Evolutionary conservation across 768 basidiomycete genomes (phyloP).

Genomic region (Kwoniella sp.): DNA sequence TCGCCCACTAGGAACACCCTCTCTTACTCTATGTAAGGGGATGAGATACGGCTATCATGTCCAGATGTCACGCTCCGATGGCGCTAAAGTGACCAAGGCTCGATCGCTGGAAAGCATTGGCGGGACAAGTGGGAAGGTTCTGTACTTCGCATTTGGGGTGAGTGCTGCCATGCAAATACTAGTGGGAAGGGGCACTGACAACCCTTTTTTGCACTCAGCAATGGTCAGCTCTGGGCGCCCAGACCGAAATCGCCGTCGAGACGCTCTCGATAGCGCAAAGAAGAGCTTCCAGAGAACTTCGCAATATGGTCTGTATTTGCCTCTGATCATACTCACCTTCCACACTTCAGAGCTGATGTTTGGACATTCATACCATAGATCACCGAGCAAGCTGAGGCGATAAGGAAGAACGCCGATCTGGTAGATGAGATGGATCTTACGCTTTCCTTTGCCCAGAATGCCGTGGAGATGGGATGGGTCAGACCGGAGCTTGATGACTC

Average conservation of each 20-base stretch:
- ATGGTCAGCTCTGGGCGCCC: constrained; percentile 45
- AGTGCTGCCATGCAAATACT: constrained; percentile 12
- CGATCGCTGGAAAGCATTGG: constrained; percentile 33
- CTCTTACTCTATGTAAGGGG: constrained; percentile 19
- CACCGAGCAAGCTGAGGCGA: constrained; percentile 61
- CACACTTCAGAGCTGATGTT: not conserved
- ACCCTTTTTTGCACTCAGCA: constrained; percentile 19
- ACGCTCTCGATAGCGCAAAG: constrained; percentile 39
- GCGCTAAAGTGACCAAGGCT: constrained; percentile 31
- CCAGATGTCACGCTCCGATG: constrained; percentile 31
- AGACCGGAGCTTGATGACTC: constrained; percentile 70
- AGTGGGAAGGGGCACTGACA: not conserved
- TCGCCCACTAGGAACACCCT: constrained; percentile 8
- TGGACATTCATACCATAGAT: constrained; percentile 62
- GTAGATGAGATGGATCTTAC: constrained; percentile 86
- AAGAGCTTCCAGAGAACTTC: constrained; percentile 69
- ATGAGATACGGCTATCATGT: constrained; percentile 33
- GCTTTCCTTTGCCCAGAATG: constrained; percentile 77
- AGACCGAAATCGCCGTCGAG: constrained; percentile 39
- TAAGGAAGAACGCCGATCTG: constrained; percentile 75
- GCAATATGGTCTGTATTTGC: constrained; percentile 63
- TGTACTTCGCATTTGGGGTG: constrained; percentile 40
- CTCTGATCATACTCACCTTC: not conserved
- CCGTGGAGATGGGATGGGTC: constrained; percentile 74
- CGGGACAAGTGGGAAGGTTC: constrained; percentile 27